A percentile compares a stretch with the other conserved stretches of the same genome.
phyloP scores from a whole-genome alignment of 1,139 yeast species.

The Blastobotrys buckinghamii region DNA sequence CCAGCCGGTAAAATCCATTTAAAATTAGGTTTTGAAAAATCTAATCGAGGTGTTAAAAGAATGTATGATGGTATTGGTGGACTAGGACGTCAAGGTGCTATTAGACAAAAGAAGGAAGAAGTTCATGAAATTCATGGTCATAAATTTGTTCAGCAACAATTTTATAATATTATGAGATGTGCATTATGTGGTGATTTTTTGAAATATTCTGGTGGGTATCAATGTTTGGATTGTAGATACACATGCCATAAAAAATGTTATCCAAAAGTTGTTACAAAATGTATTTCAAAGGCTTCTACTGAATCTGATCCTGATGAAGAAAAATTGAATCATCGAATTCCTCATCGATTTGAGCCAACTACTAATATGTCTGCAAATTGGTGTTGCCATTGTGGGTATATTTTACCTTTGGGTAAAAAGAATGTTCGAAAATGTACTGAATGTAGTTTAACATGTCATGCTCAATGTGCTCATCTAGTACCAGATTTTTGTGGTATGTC shows the following conservation, averaged over 20 bases:
- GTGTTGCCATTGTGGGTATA: slow-evolving; percentile 98
- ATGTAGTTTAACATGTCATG: slow-evolving; percentile 93
- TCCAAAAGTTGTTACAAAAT: slow-evolving; percentile 88
- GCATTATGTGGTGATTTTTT: slow-evolving; percentile 94
- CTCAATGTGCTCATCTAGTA: slow-evolving; percentile 86
- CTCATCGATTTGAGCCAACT: slow-evolving; percentile 88
- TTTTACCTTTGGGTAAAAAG: slow-evolving; percentile 90
- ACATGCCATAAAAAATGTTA: slow-evolving; percentile 94
- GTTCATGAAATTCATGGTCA: slow-evolving; percentile 96
- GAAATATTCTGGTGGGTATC: slow-evolving; percentile 82
- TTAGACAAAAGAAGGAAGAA: slow-evolving; percentile 90
- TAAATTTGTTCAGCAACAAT: slow-evolving; percentile 91
- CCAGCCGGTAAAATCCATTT: slow-evolving; percentile 88
- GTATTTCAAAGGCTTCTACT: slow-evolving; percentile 86
- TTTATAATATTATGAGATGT: slow-evolving; percentile 94
- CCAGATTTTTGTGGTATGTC: slow-evolving; percentile 99
- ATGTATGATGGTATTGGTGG: slow-evolving; percentile 53
- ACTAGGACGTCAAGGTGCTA: slow-evolving; percentile 97
- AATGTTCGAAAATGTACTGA: slow-evolving; percentile 93
- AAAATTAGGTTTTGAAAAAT: slow-evolving; percentile 72
- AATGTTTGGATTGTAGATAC: slow-evolving; percentile 93
- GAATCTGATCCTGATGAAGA: slow-evolving; percentile 84
- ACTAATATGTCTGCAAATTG: slow-evolving; percentile 94
- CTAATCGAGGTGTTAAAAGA: slow-evolving; percentile 44
- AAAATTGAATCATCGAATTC: slow-evolving; percentile 90